Evolutionary conservation across 1,284 basidiomycete species (phyloP).

Genomic region (Grifola frondosa): DNA sequence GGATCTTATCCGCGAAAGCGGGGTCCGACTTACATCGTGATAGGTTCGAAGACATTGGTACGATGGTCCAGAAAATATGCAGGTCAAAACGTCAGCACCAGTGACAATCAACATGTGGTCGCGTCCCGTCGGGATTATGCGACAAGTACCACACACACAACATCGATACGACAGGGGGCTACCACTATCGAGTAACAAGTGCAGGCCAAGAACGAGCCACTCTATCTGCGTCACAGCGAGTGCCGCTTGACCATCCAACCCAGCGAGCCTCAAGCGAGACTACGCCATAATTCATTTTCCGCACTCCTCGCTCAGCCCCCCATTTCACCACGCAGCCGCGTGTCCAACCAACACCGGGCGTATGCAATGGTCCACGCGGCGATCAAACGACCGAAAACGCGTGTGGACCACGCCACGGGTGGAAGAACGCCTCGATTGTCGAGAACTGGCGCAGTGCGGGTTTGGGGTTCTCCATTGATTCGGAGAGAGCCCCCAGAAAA

Average conservation of each 20-base stretch:
- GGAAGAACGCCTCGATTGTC: conserved; percentile 78
- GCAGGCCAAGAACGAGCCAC: conserved; percentile 51
- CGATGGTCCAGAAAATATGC: conserved; percentile 18
- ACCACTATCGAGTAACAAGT: conserved; percentile 56
- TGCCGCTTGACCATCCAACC: conserved; percentile 36
- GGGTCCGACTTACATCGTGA: conserved; percentile 70
- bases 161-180: conserved; percentile 53
- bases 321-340: conserved; percentile 86
- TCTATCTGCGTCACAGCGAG: conserved; percentile 65
- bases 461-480: conserved; percentile 85
- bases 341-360: conserved; percentile 75
- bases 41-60: conserved; percentile 11
- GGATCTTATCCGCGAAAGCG: conserved; percentile 80
- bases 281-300: conserved; percentile 45
- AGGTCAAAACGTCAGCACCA: conserved; percentile 54
- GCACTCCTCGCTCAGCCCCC: conserved; percentile 93
- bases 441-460: conserved; percentile 75
- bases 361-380: conserved; percentile 70
- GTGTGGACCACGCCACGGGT: conserved; percentile 64
- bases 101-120: conserved; percentile 36
- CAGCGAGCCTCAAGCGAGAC: conserved; percentile 32
- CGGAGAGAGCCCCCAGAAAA: conserved; percentile 95
- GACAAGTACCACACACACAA: conserved; percentile 34
- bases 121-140: conserved; percentile 20
- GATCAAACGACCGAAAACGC: conserved; percentile 89